phyloP scores from a whole-genome alignment of 2,329 filamentous ascomycete genomes.

The Aciculosporium take region DNA sequence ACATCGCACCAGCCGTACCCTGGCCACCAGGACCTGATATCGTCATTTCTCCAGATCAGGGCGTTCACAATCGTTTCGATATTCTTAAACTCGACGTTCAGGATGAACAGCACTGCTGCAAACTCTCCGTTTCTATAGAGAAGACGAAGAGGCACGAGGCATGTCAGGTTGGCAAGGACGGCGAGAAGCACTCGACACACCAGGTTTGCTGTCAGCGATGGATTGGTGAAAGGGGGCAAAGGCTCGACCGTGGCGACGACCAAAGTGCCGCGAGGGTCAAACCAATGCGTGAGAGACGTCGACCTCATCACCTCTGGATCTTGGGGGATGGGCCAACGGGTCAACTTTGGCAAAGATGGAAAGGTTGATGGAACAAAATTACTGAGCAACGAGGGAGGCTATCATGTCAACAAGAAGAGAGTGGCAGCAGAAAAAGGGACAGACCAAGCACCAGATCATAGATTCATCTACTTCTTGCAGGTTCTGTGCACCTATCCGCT shows the following conservation, averaged over 20 bases:
- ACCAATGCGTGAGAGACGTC: not conserved
- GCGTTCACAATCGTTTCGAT: slow-evolving; percentile 34
- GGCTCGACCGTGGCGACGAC: slow-evolving; percentile 3
- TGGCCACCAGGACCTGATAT: slow-evolving; percentile 35
- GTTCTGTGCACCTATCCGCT: slow-evolving; percentile 1
- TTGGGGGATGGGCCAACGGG: no score
- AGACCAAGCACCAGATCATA: not conserved
- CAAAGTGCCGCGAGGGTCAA: not conserved
- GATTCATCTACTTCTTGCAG: not conserved
- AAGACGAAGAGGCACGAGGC: slow-evolving; percentile 35
- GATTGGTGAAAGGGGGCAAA: slow-evolving; percentile 12
- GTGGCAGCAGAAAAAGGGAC: not conserved
- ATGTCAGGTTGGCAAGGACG: slow-evolving; percentile 29
- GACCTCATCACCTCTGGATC: slow-evolving; percentile 1
- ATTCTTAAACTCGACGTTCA: slow-evolving; percentile 31
- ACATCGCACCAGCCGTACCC: slow-evolving; percentile 41
- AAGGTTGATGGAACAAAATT: not conserved
- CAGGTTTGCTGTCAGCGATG: slow-evolving; percentile 29
- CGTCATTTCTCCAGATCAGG: slow-evolving; percentile 38
- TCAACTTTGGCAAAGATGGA: not conserved
- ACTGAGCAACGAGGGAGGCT: not conserved
- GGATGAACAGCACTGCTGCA: slow-evolving; percentile 35
- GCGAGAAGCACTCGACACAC: slow-evolving; percentile 33
- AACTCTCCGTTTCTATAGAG: slow-evolving; percentile 40
- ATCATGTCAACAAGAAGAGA: not conserved